These are phyloP conservation scores for Psilocybe azurescens DNA, from an alignment of 768 basidiomycete genomes.

Conservation along the genomic window DNA sequence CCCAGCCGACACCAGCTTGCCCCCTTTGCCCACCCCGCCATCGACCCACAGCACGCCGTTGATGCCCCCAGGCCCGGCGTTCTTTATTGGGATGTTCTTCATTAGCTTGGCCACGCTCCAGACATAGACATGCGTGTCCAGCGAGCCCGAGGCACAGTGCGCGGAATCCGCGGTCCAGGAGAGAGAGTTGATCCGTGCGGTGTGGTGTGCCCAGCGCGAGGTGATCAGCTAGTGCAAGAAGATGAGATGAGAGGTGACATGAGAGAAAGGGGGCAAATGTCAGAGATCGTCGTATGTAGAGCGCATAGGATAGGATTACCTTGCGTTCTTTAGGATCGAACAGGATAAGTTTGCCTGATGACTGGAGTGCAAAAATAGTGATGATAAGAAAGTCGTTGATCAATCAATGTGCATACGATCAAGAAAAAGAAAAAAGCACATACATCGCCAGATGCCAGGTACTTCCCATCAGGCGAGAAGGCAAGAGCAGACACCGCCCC, in stretches of 20 bases:
- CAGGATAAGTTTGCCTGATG: slow-evolving; percentile 80
- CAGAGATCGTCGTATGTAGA: neutral
- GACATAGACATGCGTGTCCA: slow-evolving; percentile 93
- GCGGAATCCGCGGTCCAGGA: slow-evolving; percentile 75
- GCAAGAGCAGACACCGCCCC: slow-evolving; percentile 76
- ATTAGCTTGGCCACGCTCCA: slow-evolving; percentile 78
- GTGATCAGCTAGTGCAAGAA: slow-evolving; percentile 56
- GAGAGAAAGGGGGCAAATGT: neutral
- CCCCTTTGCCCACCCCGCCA: slow-evolving; percentile 41
- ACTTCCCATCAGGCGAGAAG: slow-evolving; percentile 77
- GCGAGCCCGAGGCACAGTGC: slow-evolving; percentile 85
- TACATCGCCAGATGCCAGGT: slow-evolving; percentile 88
- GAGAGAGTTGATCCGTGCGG: slow-evolving; percentile 80
- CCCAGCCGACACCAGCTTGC: slow-evolving; percentile 71
- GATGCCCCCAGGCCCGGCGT: slow-evolving; percentile 86
- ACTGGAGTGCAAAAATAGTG: slow-evolving; percentile 45
- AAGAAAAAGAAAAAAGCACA: slow-evolving; percentile 34
- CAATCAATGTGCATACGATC: neutral
- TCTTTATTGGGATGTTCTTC: slow-evolving; percentile 82
- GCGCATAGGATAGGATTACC: slow-evolving; percentile 38
- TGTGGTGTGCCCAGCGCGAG: slow-evolving; percentile 86
- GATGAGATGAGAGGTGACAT: neutral
- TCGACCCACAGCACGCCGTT: slow-evolving; percentile 80
- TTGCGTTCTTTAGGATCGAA: slow-evolving; percentile 73
- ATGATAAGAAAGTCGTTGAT: neutral